Evolutionary conservation across 2,329 filamentous ascomycete species (phyloP).

Genomic region (Fusarium euwallaceae): DNA sequence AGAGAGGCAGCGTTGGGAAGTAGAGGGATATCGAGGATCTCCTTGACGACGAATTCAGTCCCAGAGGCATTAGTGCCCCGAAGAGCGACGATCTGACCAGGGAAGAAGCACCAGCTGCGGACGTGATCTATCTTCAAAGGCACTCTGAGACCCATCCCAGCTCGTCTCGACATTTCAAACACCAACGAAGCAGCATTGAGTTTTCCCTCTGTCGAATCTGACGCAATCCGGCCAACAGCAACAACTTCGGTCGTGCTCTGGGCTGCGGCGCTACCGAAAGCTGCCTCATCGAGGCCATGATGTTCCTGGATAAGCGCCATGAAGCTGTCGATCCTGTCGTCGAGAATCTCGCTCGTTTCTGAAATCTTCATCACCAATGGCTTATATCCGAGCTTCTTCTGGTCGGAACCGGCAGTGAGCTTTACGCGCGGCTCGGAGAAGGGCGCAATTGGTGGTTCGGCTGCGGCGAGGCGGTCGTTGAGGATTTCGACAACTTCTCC

Average conservation of each 20-base stretch:
- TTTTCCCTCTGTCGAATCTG: conserved; percentile 86
- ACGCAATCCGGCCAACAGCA: conserved; percentile 91
- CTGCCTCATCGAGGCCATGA: conserved; percentile 80
- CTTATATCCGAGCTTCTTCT: conserved; percentile 92
- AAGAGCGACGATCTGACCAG: conserved; percentile 92
- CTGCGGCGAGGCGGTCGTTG: conserved; percentile 77
- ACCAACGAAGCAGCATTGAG: conserved; percentile 88
- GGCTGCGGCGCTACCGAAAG: conserved; percentile 87
- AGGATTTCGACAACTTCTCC: conserved; percentile 88
- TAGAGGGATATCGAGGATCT: conserved; percentile 81
- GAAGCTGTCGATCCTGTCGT: conserved; percentile 96
- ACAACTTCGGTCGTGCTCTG: conserved; percentile 90
- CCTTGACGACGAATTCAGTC: conserved; percentile 82
- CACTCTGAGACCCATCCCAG: conserved; percentile 84
- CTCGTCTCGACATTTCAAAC: conserved; percentile 87
- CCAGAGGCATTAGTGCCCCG: conserved; percentile 90
- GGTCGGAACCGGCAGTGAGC: conserved; percentile 86
- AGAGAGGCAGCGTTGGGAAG: conserved; percentile 81
- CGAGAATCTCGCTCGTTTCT: conserved; percentile 91
- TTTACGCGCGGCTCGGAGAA: conserved; percentile 84
- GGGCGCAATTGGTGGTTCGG: conserved; percentile 78
- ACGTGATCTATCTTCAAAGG: conserved; percentile 82
- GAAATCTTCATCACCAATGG: conserved; percentile 95
- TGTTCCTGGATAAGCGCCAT: conserved; percentile 78
- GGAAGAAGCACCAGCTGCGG: conserved; percentile 84